Base-by-base conservation (phyloP, 164 flowering plant genomes). In the Kingdonia uniflora region DNA sequence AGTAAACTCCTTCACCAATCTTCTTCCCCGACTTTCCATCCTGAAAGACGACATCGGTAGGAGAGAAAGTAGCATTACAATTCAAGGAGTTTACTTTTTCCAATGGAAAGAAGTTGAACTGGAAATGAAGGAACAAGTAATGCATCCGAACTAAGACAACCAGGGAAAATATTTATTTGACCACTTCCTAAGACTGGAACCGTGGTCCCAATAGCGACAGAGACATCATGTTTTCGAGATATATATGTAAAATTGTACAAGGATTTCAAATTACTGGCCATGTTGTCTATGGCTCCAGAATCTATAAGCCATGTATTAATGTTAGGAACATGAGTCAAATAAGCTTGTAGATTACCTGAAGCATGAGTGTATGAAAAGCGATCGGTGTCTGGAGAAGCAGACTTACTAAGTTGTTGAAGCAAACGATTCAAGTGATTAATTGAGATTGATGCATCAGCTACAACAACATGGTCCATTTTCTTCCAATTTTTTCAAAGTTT, bases 1-100 rank as follows among this genome's bases (percentile, higher is more conserved):
- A 55, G 23, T 62, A 62, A 10, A 42, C 14, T 14, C 65, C 60
- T 10, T 56, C 65, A 62, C 60, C 55, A 56, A 56, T 62, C 65
- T 3, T 49, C 19, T 56, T 56, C 51, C 40, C 33, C 53, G 40
- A 14, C 38, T 11, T 26, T 50, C 53, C 17, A 50, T 50, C 40
- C 40, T 50, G 21, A 50, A 50, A 50, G 1, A 50, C 33, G 39
- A 50, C 12, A 50, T 19, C 6, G 17, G 39, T 26, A 26, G 53
- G 53, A 4, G 53, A 19, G 14, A 46, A 23, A 46, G 25, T 43
- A 46, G 8, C 35, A 29, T 29, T 29, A 29, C 35, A 29, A 8
- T 29, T 29, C 6, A 29, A 29, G 35, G 8, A 29, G 8, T 29
- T 29, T 29, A 8, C 4, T 29, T 29, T 29, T 29, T 29, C 35